Conservation (phyloP, 352 stramenopile genomes). For the Pythium vanterpoolii region DNA sequence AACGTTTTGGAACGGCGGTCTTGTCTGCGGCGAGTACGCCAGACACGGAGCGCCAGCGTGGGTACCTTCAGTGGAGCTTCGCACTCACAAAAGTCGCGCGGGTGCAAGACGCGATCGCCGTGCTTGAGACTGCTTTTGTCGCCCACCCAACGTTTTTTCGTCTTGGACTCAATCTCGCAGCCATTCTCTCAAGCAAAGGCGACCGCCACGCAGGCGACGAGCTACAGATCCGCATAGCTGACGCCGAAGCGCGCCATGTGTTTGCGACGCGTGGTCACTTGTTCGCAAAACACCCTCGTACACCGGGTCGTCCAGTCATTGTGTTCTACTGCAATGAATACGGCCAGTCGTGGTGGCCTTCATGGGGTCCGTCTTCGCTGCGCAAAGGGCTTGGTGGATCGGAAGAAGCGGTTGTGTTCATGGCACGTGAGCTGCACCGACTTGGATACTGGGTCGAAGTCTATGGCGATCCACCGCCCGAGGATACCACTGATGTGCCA, state of each 20-base stretch:
- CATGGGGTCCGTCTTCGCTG: conserved; percentile 84
- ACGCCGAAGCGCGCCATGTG: conserved; percentile 30
- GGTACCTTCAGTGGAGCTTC: conserved; percentile 42
- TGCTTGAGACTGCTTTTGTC: conserved; percentile 28
- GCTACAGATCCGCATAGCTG: conserved; percentile 29
- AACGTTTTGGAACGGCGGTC: conserved; percentile 16
- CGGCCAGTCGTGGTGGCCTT: conserved; percentile 84
- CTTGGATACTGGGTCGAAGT: conserved; percentile 88
- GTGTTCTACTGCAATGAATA: conserved; percentile 93
- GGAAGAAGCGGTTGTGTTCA: conserved; percentile 90
- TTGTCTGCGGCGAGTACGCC: neutral
- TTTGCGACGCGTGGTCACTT: conserved; percentile 26
- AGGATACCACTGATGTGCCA: conserved; percentile 35
- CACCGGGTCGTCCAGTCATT: conserved; percentile 35
- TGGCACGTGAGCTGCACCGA: conserved; percentile 67
- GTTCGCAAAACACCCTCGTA: conserved; percentile 32
- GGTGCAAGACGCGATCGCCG: conserved; percentile 27
- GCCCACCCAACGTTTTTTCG: conserved; percentile 35
- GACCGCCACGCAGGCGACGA: conserved; percentile 33
- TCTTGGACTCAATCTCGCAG: conserved; percentile 51
- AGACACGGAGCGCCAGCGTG: conserved; percentile 26
- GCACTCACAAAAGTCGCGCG: conserved; percentile 27
- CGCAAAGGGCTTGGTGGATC: conserved; percentile 77
- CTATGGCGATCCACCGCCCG: conserved; percentile 60
- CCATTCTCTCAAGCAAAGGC: conserved; percentile 27